Base-by-base conservation (phyloP, 257 asterid genomes). In the Solanum stenotomum region DNA sequence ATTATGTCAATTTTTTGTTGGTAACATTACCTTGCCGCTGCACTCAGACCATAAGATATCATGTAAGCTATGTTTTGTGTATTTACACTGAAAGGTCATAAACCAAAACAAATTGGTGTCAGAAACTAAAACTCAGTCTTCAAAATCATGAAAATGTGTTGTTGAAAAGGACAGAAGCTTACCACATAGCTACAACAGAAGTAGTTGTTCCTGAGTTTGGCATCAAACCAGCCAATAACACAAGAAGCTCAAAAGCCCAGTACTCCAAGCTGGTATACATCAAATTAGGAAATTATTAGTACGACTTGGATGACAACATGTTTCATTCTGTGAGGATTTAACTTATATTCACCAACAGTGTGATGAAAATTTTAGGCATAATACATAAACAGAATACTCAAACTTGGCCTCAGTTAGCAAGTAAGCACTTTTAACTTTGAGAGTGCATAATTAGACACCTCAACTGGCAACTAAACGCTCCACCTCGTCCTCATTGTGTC, bases 221-320 rank as follows among this genome's bases (percentile, higher is more conserved):
- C 99, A 97, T 93, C 91, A 96, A 87, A 52, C 99, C 98, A 0
- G 98, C 98, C 84, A 97, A 87, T 78, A 97, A 84, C 71, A 97
- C 99, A 29, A 96, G 98, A 83, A 92, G 83, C 95, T 97, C 99
- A 63, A 95, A 97, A 82, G 98, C 99, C 96, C 98, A 95, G 68
- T 90, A 94, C 88, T 97, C 98, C 93, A 97, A 86, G 81, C 99
- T 97, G 94, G 52, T 18, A 25, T 34, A 88, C 31, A 6, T 8
- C 85, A 25, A 79, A 79, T 12, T 15, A 87, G 35, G 85, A 15
- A 79, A 44, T 27, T 79, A 44, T 81, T 4, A 46, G 65, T 16
- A 79, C 1, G 15, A 42, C 84, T 78, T 4, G 37, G 63, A 78
- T 25, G 15, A 25, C 5, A 42, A 15, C 33, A 5, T 3, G 7